These are phyloP conservation scores for Aspergillus hiratsukae DNA, from an alignment of 2,329 filamentous ascomycete genomes.

Conservation along the genomic window DNA sequence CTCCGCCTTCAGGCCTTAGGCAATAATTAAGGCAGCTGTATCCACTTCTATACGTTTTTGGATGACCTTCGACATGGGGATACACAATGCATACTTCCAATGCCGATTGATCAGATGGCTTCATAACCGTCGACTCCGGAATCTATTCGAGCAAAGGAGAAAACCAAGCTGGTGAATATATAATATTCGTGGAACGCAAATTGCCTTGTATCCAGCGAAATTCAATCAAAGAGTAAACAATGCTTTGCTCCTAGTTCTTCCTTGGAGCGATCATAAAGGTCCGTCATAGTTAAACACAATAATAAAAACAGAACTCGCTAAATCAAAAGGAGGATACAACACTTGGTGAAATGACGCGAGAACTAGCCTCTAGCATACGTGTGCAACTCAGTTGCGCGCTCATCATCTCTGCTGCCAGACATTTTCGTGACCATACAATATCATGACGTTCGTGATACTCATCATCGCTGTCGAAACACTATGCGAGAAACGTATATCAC, in stretches of 20 bases:
- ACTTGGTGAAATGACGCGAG: slow-evolving; percentile 16
- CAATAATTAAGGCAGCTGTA: neutral
- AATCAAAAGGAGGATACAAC: slow-evolving; percentile 16
- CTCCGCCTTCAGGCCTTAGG: slow-evolving; percentile 1
- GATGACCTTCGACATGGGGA: neutral
- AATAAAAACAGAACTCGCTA: slow-evolving; percentile 11
- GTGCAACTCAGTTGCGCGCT: slow-evolving; percentile 21
- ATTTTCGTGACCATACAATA: slow-evolving; percentile 33
- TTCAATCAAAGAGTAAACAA: neutral
- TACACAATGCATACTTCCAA: neutral
- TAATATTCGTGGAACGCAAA: neutral
- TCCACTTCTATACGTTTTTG: neutral
- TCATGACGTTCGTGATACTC: slow-evolving; percentile 41
- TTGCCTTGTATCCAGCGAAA: neutral
- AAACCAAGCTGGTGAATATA: neutral
- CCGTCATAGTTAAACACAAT: slow-evolving; percentile 1
- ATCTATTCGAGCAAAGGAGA: neutral
- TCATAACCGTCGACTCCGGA: neutral
- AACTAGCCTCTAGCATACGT: slow-evolving; percentile 20
- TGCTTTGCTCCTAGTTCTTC: neutral
- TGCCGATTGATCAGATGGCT: neutral
- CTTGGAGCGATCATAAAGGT: neutral
- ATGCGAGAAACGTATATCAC: slow-evolving; percentile 36
- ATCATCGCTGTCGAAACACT: slow-evolving; percentile 36
- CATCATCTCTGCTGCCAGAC: slow-evolving; percentile 18